phyloP scores from a whole-genome alignment of 2,329 filamentous ascomycete genomes.

The Monilinia fructicola region DNA sequence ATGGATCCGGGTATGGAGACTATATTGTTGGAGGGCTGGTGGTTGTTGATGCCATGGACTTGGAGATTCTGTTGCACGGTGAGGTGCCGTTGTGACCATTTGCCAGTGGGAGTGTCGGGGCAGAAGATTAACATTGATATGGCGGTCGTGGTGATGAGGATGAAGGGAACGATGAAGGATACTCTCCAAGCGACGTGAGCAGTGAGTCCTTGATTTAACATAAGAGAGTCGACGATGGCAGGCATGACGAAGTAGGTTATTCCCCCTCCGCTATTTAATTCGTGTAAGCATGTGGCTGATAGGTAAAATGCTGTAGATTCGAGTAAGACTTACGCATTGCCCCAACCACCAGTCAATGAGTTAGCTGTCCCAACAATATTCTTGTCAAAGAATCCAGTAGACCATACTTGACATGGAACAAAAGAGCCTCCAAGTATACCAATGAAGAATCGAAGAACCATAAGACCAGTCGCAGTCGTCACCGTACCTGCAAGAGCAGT shows the following conservation, averaged over 20 bases:
- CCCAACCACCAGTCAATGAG: slow-evolving; percentile 78
- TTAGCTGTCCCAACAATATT: slow-evolving; percentile 89
- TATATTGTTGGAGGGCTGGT: slow-evolving; percentile 40
- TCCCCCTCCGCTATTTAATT: slow-evolving; percentile 61
- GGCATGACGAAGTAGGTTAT: slow-evolving; percentile 96
- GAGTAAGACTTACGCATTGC: slow-evolving; percentile 57
- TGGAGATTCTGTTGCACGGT: slow-evolving; percentile 44
- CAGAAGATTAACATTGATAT: slow-evolving; percentile 70
- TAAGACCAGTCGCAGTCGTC: slow-evolving; percentile 65
- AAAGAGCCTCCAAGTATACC: slow-evolving; percentile 77
- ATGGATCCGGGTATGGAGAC: slow-evolving; percentile 39
- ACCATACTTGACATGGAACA: slow-evolving; percentile 89
- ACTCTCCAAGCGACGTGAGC: slow-evolving; percentile 78
- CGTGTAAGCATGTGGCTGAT: neutral
- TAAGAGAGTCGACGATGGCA: slow-evolving; percentile 77
- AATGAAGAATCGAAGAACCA: slow-evolving; percentile 74
- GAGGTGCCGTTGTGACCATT: slow-evolving; percentile 68
- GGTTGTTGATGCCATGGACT: slow-evolving; percentile 51
- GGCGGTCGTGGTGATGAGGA: slow-evolving; percentile 67
- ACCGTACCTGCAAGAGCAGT: slow-evolving; percentile 80
- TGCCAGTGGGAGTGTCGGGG: slow-evolving; percentile 78
- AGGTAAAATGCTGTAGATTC: neutral
- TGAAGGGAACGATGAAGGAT: slow-evolving; percentile 79
- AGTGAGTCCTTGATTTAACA: slow-evolving; percentile 56
- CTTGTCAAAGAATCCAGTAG: slow-evolving; percentile 90